Evolutionary conservation across 1,284 basidiomycete genomes (phyloP).

Genomic region (Sporisorium reilianum): DNA sequence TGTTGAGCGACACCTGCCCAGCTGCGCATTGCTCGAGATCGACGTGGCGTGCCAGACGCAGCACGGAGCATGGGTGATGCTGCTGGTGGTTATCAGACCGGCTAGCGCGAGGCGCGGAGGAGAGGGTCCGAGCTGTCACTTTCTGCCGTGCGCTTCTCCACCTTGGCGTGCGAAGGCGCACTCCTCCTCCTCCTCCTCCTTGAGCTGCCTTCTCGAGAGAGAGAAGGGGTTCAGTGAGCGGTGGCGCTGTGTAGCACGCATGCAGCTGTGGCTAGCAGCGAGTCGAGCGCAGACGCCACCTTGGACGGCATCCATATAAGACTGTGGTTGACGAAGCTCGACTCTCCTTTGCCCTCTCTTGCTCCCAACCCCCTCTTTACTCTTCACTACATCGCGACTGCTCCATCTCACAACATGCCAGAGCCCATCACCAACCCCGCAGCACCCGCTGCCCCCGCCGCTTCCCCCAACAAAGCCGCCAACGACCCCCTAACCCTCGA

Average conservation of each 20-base stretch:
- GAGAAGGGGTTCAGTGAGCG: too few species aligned
- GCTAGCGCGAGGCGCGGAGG: neutral
- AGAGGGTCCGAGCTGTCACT: slow-evolving; percentile 2
- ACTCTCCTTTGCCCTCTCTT: neutral
- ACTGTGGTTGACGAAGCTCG: neutral
- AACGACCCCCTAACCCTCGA: slow-evolving; percentile 18
- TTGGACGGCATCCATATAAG: slow-evolving; percentile 1
- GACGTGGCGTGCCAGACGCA: neutral
- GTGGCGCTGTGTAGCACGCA: too few species aligned
- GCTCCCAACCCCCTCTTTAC: neutral
- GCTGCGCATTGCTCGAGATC: neutral
- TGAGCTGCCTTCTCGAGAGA: neutral
- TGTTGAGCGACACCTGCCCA: too few species aligned
- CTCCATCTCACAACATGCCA: slow-evolving; percentile 22
- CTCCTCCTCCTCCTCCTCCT: too few species aligned
- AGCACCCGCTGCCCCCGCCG: neutral
- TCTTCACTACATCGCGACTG: neutral
- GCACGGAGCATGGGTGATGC: too few species aligned
- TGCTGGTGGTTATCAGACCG: neutral
- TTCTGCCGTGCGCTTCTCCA: neutral
- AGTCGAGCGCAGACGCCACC: too few species aligned
- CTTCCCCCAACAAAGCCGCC: neutral
- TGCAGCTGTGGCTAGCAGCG: too few species aligned
- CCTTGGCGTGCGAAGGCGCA: too few species aligned
- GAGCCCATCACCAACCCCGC: slow-evolving; percentile 24